Conservation (phyloP, 805 yeast genomes). For the Metschnikowia sp. region DNA sequence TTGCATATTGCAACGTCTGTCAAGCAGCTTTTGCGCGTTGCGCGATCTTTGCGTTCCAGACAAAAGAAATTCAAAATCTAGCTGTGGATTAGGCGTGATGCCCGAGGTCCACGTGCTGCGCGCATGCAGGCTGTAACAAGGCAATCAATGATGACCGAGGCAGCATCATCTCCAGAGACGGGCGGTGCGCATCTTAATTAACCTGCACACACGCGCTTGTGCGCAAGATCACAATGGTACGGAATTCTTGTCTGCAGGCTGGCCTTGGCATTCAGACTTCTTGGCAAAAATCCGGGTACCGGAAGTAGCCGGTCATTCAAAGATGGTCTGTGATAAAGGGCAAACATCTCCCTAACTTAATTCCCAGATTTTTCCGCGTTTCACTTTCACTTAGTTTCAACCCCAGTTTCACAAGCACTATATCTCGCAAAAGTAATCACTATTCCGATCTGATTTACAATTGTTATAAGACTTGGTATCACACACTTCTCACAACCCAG, state of each 20-base stretch:
- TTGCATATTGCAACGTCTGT: no score
- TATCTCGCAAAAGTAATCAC: no score
- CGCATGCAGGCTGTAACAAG: conserved; percentile 3
- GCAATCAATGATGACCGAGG: not conserved
- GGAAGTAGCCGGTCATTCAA: not conserved
- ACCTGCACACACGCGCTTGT: not conserved
- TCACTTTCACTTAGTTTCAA: no score
- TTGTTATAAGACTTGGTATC: no score
- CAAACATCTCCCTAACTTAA: not conserved
- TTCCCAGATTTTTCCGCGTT: not conserved
- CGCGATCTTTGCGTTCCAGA: conserved; percentile 3
- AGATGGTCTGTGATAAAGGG: not conserved
- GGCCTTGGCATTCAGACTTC: conserved; percentile 5
- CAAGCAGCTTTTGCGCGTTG: not conserved
- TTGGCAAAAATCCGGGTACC: conserved; percentile 2
- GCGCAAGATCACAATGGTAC: conserved; percentile 8
- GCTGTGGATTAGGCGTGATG: not conserved
- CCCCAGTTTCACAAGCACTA: no score
- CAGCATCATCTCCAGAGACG: not conserved
- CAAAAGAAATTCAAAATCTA: conserved; percentile 1
- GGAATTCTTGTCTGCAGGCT: not conserved
- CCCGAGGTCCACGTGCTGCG: not conserved
- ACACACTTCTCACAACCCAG: no score
- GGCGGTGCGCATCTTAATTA: conserved; percentile 9
- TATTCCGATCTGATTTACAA: no score